phyloP scores from a whole-genome alignment of 2,329 filamentous ascomycete genomes.

The Verticillium nubilum region DNA sequence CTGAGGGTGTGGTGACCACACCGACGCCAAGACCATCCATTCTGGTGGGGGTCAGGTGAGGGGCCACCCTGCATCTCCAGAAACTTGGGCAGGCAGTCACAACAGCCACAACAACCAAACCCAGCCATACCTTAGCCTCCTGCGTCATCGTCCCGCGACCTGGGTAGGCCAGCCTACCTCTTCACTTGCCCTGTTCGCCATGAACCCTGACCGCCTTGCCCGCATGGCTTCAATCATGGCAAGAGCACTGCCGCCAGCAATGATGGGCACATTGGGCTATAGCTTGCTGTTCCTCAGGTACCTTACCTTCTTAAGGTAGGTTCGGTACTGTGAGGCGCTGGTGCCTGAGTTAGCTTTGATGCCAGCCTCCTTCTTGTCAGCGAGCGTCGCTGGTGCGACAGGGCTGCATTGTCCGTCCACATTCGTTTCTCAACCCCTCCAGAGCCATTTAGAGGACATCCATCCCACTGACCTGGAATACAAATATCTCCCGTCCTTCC shows the following conservation, averaged over 20 bases:
- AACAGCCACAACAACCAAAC: not conserved
- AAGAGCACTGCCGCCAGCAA: not conserved
- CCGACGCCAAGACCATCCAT: not conserved
- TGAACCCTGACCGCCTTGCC: not conserved
- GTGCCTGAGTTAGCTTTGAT: too few species aligned
- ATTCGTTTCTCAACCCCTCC: not conserved
- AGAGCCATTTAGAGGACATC: not conserved
- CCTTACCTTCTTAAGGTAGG: too few species aligned
- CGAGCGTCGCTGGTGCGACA: too few species aligned
- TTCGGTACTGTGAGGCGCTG: too few species aligned
- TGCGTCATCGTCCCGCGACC: slow-evolving; percentile 11
- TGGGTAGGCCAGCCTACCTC: not conserved
- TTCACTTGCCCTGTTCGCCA: not conserved
- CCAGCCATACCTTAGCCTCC: slow-evolving; percentile 9
- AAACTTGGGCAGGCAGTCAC: too few species aligned
- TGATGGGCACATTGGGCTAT: not conserved
- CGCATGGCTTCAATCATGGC: not conserved
- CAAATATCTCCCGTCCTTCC: not conserved
- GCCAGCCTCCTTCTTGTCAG: too few species aligned
- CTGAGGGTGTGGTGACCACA: not conserved
- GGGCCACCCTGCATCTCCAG: not conserved
- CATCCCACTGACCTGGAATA: not conserved
- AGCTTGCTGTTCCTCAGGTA: not conserved
- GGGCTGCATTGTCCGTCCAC: too few species aligned
- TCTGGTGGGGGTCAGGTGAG: not conserved